phyloP scores from a whole-genome alignment of 768 basidiomycete species.

The Tricholoma saponaceum region DNA sequence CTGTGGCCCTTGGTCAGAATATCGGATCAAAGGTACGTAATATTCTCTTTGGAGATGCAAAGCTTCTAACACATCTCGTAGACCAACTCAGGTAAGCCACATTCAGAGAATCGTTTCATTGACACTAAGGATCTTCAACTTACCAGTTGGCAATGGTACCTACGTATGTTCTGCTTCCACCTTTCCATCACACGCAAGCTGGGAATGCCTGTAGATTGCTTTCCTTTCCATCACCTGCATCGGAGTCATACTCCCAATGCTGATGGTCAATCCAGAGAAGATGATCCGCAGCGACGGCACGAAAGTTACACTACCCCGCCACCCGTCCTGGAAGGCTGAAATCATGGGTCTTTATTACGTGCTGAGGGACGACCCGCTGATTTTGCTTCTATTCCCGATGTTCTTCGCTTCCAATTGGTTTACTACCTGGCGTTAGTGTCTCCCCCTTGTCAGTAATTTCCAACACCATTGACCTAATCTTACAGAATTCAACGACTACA shows the following conservation, averaged over 20 bases:
- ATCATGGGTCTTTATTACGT: constrained; percentile 64
- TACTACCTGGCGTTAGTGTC: constrained; percentile 77
- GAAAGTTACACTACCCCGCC: constrained; percentile 53
- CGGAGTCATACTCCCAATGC: constrained; percentile 59
- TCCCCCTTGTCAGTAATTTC: not conserved
- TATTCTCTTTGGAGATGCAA: not conserved
- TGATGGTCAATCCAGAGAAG: constrained; percentile 69
- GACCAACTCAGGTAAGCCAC: constrained; percentile 35
- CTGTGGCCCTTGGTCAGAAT: constrained; percentile 72
- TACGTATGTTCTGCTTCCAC: constrained; percentile 46
- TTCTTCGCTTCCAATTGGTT: constrained; percentile 86
- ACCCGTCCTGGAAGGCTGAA: constrained; percentile 81
- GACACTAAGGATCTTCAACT: not conserved
- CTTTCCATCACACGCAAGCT: not conserved
- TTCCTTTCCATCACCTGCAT: constrained; percentile 72
- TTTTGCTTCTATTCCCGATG: constrained; percentile 80
- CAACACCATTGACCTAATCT: constrained; percentile 1
- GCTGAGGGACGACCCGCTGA: constrained; percentile 64
- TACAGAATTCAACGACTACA: constrained; percentile 75
- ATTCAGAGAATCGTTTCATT: not conserved
- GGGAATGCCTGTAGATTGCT: constrained; percentile 49
- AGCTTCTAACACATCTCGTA: constrained; percentile 16
- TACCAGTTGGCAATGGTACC: constrained; percentile 64
- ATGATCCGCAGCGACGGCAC: constrained; percentile 77
- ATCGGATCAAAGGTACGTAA: constrained; percentile 52